Percentiles rank a stretch among this genome's conserved stretches.
These are phyloP conservation scores for Candida yuanshanica DNA, from an alignment of 805 yeast genomes.

Conservation along the genomic window DNA sequence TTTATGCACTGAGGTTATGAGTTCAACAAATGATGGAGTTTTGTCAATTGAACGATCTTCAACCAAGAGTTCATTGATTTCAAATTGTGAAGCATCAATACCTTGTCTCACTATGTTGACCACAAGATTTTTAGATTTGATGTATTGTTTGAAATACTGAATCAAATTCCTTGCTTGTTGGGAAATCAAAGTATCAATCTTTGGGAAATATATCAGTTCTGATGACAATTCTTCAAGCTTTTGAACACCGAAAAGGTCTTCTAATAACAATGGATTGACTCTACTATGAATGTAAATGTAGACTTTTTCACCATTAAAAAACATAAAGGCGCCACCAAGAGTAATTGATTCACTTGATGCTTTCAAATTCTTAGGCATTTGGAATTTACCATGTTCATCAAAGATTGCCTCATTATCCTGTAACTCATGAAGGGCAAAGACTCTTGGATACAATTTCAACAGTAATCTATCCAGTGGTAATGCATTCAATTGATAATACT, in stretches of 20 bases:
- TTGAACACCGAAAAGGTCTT: slow-evolving; percentile 70
- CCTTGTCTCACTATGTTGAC: slow-evolving; percentile 63
- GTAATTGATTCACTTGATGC: slow-evolving; percentile 38
- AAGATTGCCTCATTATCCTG: slow-evolving; percentile 50
- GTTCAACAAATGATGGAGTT: slow-evolving; percentile 58
- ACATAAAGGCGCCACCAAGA: slow-evolving; percentile 71
- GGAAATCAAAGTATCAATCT: slow-evolving; percentile 62
- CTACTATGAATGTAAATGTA: slow-evolving; percentile 65
- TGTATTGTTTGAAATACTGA: slow-evolving; percentile 42
- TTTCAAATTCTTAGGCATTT: slow-evolving; percentile 44
- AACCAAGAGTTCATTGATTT: slow-evolving; percentile 52
- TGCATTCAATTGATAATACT: slow-evolving; percentile 42
- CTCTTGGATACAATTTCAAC: slow-evolving; percentile 71
- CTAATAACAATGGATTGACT: slow-evolving; percentile 58
- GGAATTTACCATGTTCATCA: slow-evolving; percentile 37
- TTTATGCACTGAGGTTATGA: slow-evolving; percentile 61
- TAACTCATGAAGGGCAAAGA: slow-evolving; percentile 66
- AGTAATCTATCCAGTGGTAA: slow-evolving; percentile 53
- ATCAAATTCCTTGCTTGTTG: slow-evolving; percentile 61
- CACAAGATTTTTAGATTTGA: slow-evolving; percentile 32
- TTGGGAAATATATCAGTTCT: slow-evolving; percentile 53
- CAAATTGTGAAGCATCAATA: slow-evolving; percentile 41
- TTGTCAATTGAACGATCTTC: slow-evolving; percentile 65
- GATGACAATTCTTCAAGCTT: slow-evolving; percentile 24
- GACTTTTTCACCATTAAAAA: slow-evolving; percentile 61